A percentile compares a stretch with the other conserved stretches of the same genome.
Conservation (phyloP, 1,284 basidiomycete species). For the Pseudozyma thailandica region DNA sequence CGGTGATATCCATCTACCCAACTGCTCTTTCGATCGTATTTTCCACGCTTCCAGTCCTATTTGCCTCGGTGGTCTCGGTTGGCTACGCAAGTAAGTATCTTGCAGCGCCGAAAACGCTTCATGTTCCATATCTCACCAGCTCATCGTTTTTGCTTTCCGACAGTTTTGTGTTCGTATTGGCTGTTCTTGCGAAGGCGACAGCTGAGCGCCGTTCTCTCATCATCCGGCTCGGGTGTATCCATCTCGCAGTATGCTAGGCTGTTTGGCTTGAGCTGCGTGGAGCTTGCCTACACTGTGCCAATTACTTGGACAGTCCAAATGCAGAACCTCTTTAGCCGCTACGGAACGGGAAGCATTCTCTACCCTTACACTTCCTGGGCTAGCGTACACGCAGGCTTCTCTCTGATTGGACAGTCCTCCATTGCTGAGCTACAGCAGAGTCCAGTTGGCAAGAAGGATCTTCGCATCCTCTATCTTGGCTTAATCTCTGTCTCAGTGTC, state of each 20-base stretch:
- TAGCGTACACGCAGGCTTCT: not conserved
- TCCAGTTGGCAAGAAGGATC: not conserved
- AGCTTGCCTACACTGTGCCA: not conserved
- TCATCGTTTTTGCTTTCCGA: no score
- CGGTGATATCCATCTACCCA: not conserved
- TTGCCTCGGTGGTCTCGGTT: not conserved
- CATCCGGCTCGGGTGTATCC: conserved; percentile 1
- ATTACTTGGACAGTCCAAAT: conserved; percentile 3
- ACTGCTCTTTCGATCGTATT: not conserved
- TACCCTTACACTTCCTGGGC: conserved; percentile 1
- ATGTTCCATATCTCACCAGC: no score
- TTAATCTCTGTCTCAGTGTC: not conserved
- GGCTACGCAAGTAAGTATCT: conserved; percentile 3
- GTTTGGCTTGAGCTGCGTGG: conserved; percentile 2
- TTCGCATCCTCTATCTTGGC: conserved; percentile 1
- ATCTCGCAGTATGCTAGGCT: conserved; percentile 3
- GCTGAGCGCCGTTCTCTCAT: conserved; percentile 3
- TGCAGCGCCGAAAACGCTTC: not conserved
- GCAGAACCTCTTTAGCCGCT: conserved; percentile 1
- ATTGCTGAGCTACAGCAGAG: not conserved
- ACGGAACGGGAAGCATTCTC: not conserved
- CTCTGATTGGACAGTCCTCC: not conserved
- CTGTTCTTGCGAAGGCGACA: conserved; percentile 1
- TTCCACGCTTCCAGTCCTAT: not conserved
- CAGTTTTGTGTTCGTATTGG: conserved; percentile 1